phyloP scores from a whole-genome alignment of 1,139 yeast species.

The Candida tetrigidarum region DNA sequence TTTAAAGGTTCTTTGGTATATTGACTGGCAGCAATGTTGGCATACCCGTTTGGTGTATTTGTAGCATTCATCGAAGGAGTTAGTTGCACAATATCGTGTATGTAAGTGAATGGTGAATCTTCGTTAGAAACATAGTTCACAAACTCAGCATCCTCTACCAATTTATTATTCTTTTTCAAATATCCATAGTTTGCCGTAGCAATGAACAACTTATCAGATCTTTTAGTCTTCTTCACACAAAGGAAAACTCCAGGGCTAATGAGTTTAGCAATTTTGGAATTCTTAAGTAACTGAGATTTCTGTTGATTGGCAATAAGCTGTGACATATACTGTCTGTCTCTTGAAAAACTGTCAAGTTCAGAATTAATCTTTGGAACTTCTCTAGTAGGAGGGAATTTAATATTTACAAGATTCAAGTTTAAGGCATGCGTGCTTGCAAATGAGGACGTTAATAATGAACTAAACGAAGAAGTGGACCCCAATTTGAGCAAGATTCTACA shows the following conservation, averaged over 20 bases:
- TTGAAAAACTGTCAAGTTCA: slow-evolving; percentile 49
- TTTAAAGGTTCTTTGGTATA: slow-evolving; percentile 65
- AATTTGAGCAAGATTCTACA: slow-evolving; percentile 72
- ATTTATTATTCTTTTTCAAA: slow-evolving; percentile 68
- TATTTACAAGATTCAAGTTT: slow-evolving; percentile 50
- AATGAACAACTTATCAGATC: slow-evolving; percentile 62
- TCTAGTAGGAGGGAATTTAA: slow-evolving; percentile 79
- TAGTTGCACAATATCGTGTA: slow-evolving; percentile 74
- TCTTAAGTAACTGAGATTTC: slow-evolving; percentile 48
- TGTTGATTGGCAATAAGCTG: slow-evolving; percentile 49
- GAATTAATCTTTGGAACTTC: slow-evolving; percentile 59
- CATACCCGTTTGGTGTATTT: slow-evolving; percentile 73
- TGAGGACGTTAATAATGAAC: slow-evolving; percentile 32
- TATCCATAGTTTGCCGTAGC: slow-evolving; percentile 86
- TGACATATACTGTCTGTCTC: slow-evolving; percentile 46
- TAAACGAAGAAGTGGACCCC: slow-evolving; percentile 36
- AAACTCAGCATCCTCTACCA: slow-evolving; percentile 83
- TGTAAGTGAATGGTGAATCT: slow-evolving; percentile 36
- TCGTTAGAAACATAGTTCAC: slow-evolving; percentile 52
- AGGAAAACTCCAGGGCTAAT: slow-evolving; percentile 86
- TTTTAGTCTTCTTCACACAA: slow-evolving; percentile 47
- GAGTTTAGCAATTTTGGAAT: slow-evolving; percentile 53
- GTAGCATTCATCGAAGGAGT: slow-evolving; percentile 76
- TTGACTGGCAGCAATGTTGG: slow-evolving; percentile 85
- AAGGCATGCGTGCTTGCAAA: slow-evolving; percentile 30